Evolutionary conservation across 2,329 filamentous ascomycete genomes (phyloP).

Genomic region (Alternaria conjuncta): DNA sequence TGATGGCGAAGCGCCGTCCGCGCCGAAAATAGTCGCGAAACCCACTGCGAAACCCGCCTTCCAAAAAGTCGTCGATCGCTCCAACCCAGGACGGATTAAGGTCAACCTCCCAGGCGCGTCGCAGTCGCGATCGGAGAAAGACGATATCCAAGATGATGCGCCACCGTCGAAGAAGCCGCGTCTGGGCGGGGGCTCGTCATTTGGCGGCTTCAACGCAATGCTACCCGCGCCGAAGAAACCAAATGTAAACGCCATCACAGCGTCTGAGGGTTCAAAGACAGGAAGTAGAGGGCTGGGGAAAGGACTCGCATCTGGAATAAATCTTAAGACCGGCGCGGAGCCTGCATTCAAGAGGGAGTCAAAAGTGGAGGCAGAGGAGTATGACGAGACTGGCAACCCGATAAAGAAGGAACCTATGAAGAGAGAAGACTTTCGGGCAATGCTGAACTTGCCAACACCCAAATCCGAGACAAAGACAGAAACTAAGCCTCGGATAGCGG

Average conservation of each 20-base stretch:
- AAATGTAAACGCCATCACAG: constrained; percentile 25
- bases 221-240: constrained; percentile 80
- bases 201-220: constrained; percentile 84
- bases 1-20: constrained; percentile 61
- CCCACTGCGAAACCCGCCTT: constrained; percentile 64
- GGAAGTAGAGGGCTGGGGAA: constrained; percentile 45
- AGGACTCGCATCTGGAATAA: constrained; percentile 64
- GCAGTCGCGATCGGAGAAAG: constrained; percentile 46
- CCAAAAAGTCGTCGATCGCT: constrained; percentile 80
- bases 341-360: constrained; percentile 78
- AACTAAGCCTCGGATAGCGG: not conserved
- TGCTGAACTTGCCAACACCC: constrained; percentile 44
- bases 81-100: constrained; percentile 82
- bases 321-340: constrained; percentile 80
- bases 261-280: constrained; percentile 31
- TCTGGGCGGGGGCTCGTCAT: constrained; percentile 67
- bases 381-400: constrained; percentile 46
- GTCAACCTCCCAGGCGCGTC: constrained; percentile 73
- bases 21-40: constrained; percentile 50
- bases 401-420: constrained; percentile 36
- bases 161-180: constrained; percentile 73
- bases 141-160: constrained; percentile 52
- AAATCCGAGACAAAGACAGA: constrained; percentile 44
- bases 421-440: constrained; percentile 40
- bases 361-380: constrained; percentile 43